A percentile compares a stretch with the other conserved stretches of the same genome.
phyloP scores from a whole-genome alignment of 306 rosid genomes.

The Gastrolobium villosum region DNA sequence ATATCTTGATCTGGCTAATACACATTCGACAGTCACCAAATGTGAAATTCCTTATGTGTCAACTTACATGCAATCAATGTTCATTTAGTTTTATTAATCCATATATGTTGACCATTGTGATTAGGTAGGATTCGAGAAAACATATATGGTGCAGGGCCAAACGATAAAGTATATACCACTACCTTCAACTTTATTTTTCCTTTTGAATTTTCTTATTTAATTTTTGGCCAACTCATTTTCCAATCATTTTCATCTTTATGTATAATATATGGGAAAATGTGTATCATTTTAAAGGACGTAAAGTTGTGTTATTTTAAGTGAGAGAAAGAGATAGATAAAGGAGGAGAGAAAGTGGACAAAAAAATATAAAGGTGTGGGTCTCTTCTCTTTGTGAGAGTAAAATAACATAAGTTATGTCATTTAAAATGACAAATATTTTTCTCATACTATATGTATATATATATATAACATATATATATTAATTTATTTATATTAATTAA shows the following conservation, averaged over 20 bases:
- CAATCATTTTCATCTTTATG: slow-evolving; percentile 49
- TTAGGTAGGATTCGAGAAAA: slow-evolving; percentile 42
- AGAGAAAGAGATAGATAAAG: too few species aligned
- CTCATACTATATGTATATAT: too few species aligned
- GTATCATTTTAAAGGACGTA: too few species aligned
- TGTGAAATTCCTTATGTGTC: slow-evolving; percentile 57
- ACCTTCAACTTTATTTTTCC: slow-evolving; percentile 27
- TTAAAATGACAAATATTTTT: too few species aligned
- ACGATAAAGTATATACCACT: slow-evolving; percentile 54
- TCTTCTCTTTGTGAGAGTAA: too few species aligned
- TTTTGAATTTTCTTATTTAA: not conserved
- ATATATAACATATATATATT: too few species aligned
- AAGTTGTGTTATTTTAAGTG: too few species aligned
- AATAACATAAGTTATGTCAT: too few species aligned
- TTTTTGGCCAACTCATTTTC: slow-evolving; percentile 34
- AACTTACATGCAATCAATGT: slow-evolving; percentile 49
- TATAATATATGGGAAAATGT: too few species aligned
- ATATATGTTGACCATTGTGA: slow-evolving; percentile 44
- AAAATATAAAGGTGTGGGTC: too few species aligned
- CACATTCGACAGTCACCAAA: slow-evolving; percentile 47
- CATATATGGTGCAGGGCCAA: slow-evolving; percentile 34
- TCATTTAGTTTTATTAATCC: slow-evolving; percentile 12
- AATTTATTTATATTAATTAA: too few species aligned
- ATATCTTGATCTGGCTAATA: slow-evolving; percentile 38
- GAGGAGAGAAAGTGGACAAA: too few species aligned